These are phyloP conservation scores for Alloascoidea hylecoeti DNA, from an alignment of 805 yeast species.

Conservation along the genomic window DNA sequence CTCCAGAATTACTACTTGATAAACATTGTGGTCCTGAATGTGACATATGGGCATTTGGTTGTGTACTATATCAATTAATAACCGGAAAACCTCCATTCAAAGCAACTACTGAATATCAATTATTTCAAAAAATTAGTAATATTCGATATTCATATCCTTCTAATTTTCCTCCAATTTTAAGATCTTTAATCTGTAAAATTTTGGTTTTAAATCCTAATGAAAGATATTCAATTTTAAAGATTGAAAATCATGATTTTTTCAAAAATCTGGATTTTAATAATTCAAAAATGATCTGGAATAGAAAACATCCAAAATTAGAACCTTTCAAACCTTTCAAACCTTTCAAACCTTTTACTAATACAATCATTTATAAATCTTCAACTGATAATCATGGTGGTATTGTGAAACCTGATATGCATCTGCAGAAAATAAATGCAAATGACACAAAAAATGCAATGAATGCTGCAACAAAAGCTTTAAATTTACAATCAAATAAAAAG, in stretches of 20 bases:
- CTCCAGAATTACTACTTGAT: slow-evolving; percentile 66
- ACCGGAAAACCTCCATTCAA: slow-evolving; percentile 70
- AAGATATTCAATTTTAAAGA: slow-evolving; percentile 40
- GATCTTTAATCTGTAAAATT: slow-evolving; percentile 63
- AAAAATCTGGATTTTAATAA: slow-evolving; percentile 39
- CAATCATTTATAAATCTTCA: not conserved
- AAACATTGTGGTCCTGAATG: slow-evolving; percentile 52
- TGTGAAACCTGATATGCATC: not conserved
- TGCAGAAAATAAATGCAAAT: no score
- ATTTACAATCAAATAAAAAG: no score
- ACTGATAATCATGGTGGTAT: not conserved
- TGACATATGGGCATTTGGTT: slow-evolving; percentile 50
- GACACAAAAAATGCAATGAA: no score
- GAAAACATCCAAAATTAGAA: slow-evolving; percentile 45
- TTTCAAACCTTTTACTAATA: not conserved
- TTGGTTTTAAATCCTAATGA: slow-evolving; percentile 49
- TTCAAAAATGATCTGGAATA: slow-evolving; percentile 38
- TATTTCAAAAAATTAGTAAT: slow-evolving; percentile 72
- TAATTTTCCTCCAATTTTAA: slow-evolving; percentile 59
- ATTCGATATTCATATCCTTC: slow-evolving; percentile 75
- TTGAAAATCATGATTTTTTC: slow-evolving; percentile 54
- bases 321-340: slow-evolving; percentile 37
- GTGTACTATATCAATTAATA: slow-evolving; percentile 46
- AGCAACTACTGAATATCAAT: slow-evolving; percentile 69
- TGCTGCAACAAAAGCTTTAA: no score